phyloP scores from a whole-genome alignment of 768 basidiomycete species.

The Nidularia sp. region DNA sequence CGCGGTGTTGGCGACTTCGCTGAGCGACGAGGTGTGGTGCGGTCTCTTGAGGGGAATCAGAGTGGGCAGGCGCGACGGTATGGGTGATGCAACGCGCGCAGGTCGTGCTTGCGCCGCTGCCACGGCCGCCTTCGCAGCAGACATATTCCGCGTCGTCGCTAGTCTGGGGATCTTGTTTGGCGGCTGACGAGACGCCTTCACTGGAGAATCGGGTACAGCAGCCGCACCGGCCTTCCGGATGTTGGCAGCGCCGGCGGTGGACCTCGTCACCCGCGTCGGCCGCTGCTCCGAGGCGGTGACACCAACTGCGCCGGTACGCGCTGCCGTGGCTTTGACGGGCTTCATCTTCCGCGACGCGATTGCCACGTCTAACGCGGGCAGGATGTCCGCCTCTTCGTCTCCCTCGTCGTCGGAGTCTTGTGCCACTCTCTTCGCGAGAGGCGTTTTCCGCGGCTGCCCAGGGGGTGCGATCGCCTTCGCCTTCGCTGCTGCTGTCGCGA shows the following conservation, averaged over 20 bases:
- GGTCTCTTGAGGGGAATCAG: conserved; percentile 57
- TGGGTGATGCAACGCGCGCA: conserved; percentile 47
- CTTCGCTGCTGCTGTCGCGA: conserved; percentile 65
- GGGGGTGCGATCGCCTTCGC: conserved; percentile 72
- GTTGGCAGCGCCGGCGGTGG: conserved; percentile 51
- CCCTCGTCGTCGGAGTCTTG: conserved; percentile 68
- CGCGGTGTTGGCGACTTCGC: conserved; percentile 40
- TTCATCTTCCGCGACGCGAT: conserved; percentile 38
- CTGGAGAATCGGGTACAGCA: conserved; percentile 32
- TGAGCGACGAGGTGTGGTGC: conserved; percentile 41
- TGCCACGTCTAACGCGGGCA: conserved; percentile 57
- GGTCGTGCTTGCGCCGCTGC: conserved; percentile 20
- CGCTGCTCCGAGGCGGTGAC: conserved; percentile 67
- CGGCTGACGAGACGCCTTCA: conserved; percentile 41
- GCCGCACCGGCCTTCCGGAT: conserved; percentile 50
- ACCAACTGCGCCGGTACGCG: too few relatives aligned
- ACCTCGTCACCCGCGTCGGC: conserved; percentile 71
- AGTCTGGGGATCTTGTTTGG: conserved; percentile 70
- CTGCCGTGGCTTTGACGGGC: conserved; percentile 29
- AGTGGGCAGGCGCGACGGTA: conserved; percentile 76
- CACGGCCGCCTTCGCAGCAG: conserved; percentile 41
- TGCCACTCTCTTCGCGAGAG: conserved; percentile 66
- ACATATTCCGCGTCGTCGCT: conserved; percentile 46
- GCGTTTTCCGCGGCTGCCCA: conserved; percentile 86
- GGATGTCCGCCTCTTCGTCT: conserved; percentile 57